Evolutionary conservation across 345 rosid species (phyloP), one percentile per base, ranked within the genome.

Genomic region (thale cress (Arabidopsis thaliana)): DNA sequence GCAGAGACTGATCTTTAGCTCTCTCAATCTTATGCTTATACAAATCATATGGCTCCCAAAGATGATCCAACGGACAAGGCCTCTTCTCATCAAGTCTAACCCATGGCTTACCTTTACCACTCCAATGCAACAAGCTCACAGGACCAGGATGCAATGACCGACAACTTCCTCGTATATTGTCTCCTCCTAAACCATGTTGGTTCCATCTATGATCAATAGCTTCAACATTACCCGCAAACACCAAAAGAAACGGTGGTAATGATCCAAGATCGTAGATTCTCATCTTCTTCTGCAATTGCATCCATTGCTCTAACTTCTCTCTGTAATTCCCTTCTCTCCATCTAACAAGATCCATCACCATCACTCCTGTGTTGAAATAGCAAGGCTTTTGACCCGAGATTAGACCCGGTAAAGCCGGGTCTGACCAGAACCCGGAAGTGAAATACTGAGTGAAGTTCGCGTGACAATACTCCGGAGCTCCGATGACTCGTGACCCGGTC

Each of bases 21-120:
- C 77, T 78, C 58, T 78, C 78, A 41, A 72, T 66, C 78, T 67
- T 78, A 28, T 46, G 71, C 72, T 82, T 80, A 75, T 59, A 84
- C n/a, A 94, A 80, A 80, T 95, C 99, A 57, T 90, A 95, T 0
- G 96, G 97, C 74, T 85, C 81, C 99, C 99, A 95, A 0, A 92
- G 82, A 82, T 78, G 76, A 83, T 95, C 99, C 34, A 92, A 50
- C 2, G 88, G 86, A 69, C 99, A 95, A 2, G 98, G 82, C 23
- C 85, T 88, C 74, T 76, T 74, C 23, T 83, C 87, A 59, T 95
- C 98, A 4, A 95, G 87, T 28, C 99, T 80, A 1, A 80, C 91
- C 99, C 99, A 95, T 1, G 99, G 99, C 71, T 95, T 95, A 65
- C 99, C 99, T 79, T 95, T 92, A 2, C 99, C 99, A 58, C 99